Percentiles rank a stretch among this genome's conserved stretches.
Evolutionary conservation across 345 rosid genomes (phyloP).

Genomic region (Ailanthus altissimus): DNA sequence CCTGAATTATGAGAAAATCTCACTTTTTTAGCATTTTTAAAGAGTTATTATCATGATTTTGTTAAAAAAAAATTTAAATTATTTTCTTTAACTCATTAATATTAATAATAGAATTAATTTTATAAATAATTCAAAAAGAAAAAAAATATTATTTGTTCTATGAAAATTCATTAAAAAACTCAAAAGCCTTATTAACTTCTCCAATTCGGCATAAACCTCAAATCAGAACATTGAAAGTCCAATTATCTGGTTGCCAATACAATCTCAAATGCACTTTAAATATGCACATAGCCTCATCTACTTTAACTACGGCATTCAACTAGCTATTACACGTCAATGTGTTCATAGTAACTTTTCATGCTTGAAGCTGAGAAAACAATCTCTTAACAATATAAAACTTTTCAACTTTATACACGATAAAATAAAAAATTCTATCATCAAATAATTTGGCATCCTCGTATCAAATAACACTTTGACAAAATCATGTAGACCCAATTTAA

Average conservation of each 20-base stretch:
- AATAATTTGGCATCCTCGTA: constrained; percentile 60
- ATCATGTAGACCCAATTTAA: constrained; percentile 57
- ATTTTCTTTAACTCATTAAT: too few species aligned
- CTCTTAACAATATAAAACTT: constrained; percentile 45
- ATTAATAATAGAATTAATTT: too few species aligned
- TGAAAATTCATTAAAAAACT: constrained; percentile 50
- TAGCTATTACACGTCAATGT: constrained; percentile 47
- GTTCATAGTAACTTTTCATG: constrained; percentile 38
- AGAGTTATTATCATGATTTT: too few species aligned
- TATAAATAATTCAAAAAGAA: too few species aligned
- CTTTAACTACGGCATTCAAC: constrained; percentile 59
- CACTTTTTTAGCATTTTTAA: too few species aligned
- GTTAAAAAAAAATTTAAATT: too few species aligned
- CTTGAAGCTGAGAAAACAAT: constrained; percentile 48
- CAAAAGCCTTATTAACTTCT: constrained; percentile 50
- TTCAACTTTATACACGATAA: constrained; percentile 46
- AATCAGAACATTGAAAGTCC: constrained; percentile 79
- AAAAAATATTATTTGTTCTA: too few species aligned
- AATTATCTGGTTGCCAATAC: constrained; percentile 50
- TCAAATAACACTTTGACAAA: constrained; percentile 46
- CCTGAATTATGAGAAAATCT: too few species aligned
- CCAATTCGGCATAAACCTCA: constrained; percentile 61
- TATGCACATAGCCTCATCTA: constrained; percentile 56
- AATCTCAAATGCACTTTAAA: constrained; percentile 47
- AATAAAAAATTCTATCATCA: constrained; percentile 50